Base-by-base conservation (phyloP, 2,329 filamentous ascomycete species). In the Aspergillus sp. region DNA sequence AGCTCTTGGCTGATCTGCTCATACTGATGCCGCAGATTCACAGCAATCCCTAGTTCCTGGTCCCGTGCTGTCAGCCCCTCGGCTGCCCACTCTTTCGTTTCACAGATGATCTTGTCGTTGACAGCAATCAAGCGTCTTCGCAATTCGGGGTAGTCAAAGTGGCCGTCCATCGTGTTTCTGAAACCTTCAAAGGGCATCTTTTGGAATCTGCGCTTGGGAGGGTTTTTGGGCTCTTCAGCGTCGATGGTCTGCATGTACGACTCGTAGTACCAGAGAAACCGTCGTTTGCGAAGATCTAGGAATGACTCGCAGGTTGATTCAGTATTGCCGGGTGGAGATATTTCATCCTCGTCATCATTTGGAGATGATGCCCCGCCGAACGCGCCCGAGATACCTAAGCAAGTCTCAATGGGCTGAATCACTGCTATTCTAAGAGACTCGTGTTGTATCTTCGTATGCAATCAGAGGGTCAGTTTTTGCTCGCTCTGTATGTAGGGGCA, bases 191-290 rank as follows among this genome's bases (percentile, higher is more conserved):
- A 99, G 0, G 90, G 89, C 90, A 96, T 95, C 47, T 81, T 81
- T n/a, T 76, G 71, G 64, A 99, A 97, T 0, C 68, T 56, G 35
- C 83, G 75, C 2, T 83, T 82, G 54, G 87, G 83, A 55, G 81
- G 80, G 50, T 86, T 82, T 60, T 89, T 83, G 22, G 76, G 70
- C 26, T 74, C 70, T 14, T 55, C 50, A 10, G 57, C 80, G 35
- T 84, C 79, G 47, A 95, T 85, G 1, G 87, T 81, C 3, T 81
- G 76, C 19, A 94, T 76, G 65, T 97, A 97, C 3, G 88, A 88
- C 60, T 95, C 88, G 69, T 89, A 95, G 73, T 97, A 97, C 94
- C 94, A 97, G 13, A 97, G 76, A 67, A 97, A 96, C 1, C 92
- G 85, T 35, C 88, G 85, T 73, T 97, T 97, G 79, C 88, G 89